Evolutionary conservation across 345 rosid species (phyloP), one percentile per base, ranked within the genome.

Genomic region (Dipteronia sinensis): DNA sequence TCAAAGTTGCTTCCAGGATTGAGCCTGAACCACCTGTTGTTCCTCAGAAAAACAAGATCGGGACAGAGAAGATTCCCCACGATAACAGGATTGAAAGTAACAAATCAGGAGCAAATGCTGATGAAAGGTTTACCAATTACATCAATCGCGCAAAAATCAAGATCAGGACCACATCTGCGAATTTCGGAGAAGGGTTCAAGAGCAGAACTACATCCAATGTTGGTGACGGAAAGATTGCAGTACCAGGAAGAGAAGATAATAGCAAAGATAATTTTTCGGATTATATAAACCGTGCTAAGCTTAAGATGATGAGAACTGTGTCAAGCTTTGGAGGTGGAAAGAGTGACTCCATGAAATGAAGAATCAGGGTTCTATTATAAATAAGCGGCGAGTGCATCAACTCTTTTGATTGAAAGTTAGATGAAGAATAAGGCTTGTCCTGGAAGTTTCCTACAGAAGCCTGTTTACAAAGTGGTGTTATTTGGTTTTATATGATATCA

Each of bases 241-340:
- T 53, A n/a, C 38, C 10, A 47, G 67, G 44, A 12, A 71, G 64
- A 58, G 79, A 76, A 25, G 19, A 67, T 23, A 16, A 69, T 15
- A 31, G 19, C 11, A 69, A 73, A 55, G 85, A 82, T 68, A 77
- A 58, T 69, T 81, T 82, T 11, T 19, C 76, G 1, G 77, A 80
- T n/a, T 88, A 66, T 59, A 83, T 83, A 62, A n/a, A 53, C 12
- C 76, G 77, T 11, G 71, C 80, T 1, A 86, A 46, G 86, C 38
- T 25, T 31, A 86, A 34, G 82, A 64, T 88, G 81, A 47, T 88
- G 12, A 76, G 82, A 64, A 76, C 77, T 7, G 64, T 79, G 22
- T 15, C 83, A 22, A 77, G 78, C 65, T 31, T 74, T 20, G 76
- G 59, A 2, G 69, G 34, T 19, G 83, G 74, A 38, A 82, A 29